phyloP scores from a whole-genome alignment of 192 early-diverging fungal species.

The Backusella tarrabulga region DNA sequence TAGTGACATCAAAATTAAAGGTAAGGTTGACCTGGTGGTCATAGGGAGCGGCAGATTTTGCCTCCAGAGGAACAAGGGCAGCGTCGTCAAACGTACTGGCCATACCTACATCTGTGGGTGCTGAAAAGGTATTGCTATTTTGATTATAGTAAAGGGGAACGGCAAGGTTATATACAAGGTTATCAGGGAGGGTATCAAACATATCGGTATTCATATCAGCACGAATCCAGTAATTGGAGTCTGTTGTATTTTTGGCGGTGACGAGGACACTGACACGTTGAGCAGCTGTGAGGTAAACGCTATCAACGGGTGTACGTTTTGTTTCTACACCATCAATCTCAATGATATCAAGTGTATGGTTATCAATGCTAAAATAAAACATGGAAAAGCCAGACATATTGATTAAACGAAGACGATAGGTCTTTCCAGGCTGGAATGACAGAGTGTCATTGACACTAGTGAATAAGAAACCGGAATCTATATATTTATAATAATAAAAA shows the following conservation, averaged over 20 bases:
- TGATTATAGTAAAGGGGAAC: slow-evolving; percentile 55
- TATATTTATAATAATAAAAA: not conserved
- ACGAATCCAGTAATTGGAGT: slow-evolving; percentile 69
- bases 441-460: slow-evolving; percentile 38
- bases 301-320: slow-evolving; percentile 50
- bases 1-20: slow-evolving; percentile 63
- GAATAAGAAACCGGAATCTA: slow-evolving; percentile 58
- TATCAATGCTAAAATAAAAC: slow-evolving; percentile 68
- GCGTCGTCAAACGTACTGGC: slow-evolving; percentile 59
- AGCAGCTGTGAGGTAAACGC: slow-evolving; percentile 62
- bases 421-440: slow-evolving; percentile 63
- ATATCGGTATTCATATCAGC: slow-evolving; percentile 75
- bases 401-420: slow-evolving; percentile 76
- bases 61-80: slow-evolving; percentile 45
- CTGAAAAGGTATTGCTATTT: slow-evolving; percentile 24
- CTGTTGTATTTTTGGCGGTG: slow-evolving; percentile 61
- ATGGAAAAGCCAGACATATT: slow-evolving; percentile 66
- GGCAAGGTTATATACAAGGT: slow-evolving; percentile 54
- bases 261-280: slow-evolving; percentile 83
- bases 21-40: slow-evolving; percentile 53
- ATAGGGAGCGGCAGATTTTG: slow-evolving; percentile 37
- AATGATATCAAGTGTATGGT: slow-evolving; percentile 65
- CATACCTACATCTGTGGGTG: slow-evolving; percentile 25
- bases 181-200: slow-evolving; percentile 65
- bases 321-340: slow-evolving; percentile 73